A percentile compares a stretch with the other conserved stretches of the same genome.
Conservation (phyloP, 2,329 filamentous ascomycete species). For the Paecilomyces sp. region DNA sequence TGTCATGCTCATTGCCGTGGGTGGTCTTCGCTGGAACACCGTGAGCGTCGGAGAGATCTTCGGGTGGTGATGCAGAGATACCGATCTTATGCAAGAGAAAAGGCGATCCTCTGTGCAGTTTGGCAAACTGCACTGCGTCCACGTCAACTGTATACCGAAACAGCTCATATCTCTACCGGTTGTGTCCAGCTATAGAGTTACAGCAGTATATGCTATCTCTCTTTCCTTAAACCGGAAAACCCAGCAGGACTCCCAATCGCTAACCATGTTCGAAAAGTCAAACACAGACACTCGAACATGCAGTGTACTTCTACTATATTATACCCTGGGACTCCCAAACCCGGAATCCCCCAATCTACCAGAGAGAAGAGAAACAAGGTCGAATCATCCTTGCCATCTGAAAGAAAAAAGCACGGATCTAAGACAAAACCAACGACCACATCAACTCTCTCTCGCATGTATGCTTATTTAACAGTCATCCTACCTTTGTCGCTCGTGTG, state of each 20-base stretch:
- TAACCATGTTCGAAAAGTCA: background rate
- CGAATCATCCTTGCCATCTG: background rate
- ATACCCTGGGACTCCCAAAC: background rate
- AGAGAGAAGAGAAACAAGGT: background rate
- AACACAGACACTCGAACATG: background rate
- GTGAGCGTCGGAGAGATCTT: constrained; percentile 80
- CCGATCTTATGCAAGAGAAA: too few relatives aligned
- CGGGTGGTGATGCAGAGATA: constrained; percentile 55
- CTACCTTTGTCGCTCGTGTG: background rate
- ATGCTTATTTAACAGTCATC: background rate
- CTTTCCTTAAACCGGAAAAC: background rate
- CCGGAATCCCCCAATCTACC: background rate
- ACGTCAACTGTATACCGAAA: background rate
- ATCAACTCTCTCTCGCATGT: background rate
- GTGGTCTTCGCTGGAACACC: constrained; percentile 68
- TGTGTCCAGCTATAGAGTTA: background rate
- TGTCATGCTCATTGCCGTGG: constrained; percentile 61
- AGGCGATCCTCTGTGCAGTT: too few relatives aligned
- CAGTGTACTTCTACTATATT: background rate
- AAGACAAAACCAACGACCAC: too few relatives aligned
- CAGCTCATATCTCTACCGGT: background rate
- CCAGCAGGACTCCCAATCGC: background rate
- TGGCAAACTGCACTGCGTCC: background rate
- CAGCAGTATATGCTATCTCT: background rate
- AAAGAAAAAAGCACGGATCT: background rate